Evolutionary conservation across 441 rosid species (phyloP), one percentile per base, ranked within the genome.

Genomic region (Eutrema salsugineum): DNA sequence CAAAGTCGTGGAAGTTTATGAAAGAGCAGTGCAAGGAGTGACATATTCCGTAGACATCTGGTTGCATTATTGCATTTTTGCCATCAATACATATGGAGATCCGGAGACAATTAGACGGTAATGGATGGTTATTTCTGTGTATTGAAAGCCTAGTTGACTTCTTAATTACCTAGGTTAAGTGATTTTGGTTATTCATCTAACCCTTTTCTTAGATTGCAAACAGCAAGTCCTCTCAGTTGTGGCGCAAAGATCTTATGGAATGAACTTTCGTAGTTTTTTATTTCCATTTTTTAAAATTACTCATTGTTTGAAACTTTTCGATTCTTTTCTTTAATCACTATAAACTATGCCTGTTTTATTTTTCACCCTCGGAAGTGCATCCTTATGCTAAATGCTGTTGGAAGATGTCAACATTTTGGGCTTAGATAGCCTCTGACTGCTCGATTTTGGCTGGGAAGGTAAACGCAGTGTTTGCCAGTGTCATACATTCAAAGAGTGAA

Each of bases 31-130:
- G 74, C 82, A 72, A 51, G 97, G 89, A 51, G 97, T 94, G 75
- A 91, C 99, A 38, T 94, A 91, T 81, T 94, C 97, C 7, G 99
- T 94, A 68, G 99, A 94, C 72, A 91, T 94, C 48, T 94, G 97
- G 99, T 80, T 92, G 81, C 93, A 88, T 75, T 94, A 89, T 71
- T 89, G 99, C 71, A 71, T 80, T 70, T 94, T 94, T 81, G 81
- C 94, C 71, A 86, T 86, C 46, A 85, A 79, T 83, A 90, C 93
- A n/a, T 94, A 94, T 72, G 99, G 93, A 78, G 99, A 94, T 84
- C 93, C 94, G 1, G 98, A 94, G 5, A 89, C 94, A 3, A 85
- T 94, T 56, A 80, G 98, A 90, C 89, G 99, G 99, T 94, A 91
- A 79, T 73, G 42, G 47, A 39, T 77, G 47, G 72, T 80, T 64